Evolutionary conservation across 148 eudicot species (phyloP).

Genomic region (Pharnaceum exiguum): DNA sequence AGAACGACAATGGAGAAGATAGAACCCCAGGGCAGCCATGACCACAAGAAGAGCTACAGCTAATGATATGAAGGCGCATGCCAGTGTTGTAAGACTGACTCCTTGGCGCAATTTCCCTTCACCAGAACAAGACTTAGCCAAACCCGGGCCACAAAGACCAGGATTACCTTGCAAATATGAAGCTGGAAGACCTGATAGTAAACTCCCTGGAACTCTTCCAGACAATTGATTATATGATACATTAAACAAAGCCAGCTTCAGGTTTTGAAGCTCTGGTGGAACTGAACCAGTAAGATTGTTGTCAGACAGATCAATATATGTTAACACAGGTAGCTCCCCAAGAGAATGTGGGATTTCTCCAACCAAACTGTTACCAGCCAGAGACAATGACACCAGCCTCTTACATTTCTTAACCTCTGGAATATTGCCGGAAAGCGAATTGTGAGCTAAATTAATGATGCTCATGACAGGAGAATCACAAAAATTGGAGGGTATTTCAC

Average conservation of each 20-base stretch:
- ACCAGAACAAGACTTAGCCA: constrained; percentile 50
- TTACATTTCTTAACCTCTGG: constrained; percentile 62
- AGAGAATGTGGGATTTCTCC: constrained; percentile 74
- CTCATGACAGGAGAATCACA: constrained; percentile 94
- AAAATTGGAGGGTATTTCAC: constrained; percentile 70
- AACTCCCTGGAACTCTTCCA: constrained; percentile 53
- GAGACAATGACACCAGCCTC: constrained; percentile 66
- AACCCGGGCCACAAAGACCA: constrained; percentile 65
- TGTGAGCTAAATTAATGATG: constrained; percentile 72
- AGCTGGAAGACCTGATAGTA: constrained; percentile 79
- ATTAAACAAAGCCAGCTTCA: constrained; percentile 86
- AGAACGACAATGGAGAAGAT: constrained; percentile 32
- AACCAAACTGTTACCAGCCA: constrained; percentile 59
- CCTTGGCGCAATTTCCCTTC: constrained; percentile 24
- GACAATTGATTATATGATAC: constrained; percentile 69
- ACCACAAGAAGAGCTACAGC: constrained; percentile 36
- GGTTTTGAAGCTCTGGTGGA: constrained; percentile 66
- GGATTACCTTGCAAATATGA: constrained; percentile 80
- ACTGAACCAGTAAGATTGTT: constrained; percentile 77
- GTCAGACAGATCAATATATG: constrained; percentile 85
- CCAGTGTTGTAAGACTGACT: constrained; percentile 38
- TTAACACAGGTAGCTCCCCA: constrained; percentile 69
- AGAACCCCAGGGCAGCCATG: constrained; percentile 29
- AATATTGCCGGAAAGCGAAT: constrained; percentile 54
- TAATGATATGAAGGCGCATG: constrained; percentile 42